phyloP scores from a whole-genome alignment of 768 basidiomycete genomes.

The Phylloporus scabripes region DNA sequence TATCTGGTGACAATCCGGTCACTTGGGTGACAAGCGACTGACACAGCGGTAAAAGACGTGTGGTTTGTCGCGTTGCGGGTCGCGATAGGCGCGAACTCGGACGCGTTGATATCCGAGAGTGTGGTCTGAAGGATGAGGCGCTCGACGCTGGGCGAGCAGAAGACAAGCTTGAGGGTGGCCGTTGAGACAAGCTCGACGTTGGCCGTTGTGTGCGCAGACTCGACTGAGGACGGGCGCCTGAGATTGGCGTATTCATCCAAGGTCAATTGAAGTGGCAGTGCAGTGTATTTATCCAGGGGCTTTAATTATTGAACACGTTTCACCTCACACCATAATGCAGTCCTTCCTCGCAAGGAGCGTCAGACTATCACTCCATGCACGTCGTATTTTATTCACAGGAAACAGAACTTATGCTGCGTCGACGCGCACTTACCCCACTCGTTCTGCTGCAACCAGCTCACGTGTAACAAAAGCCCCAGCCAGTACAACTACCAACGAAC shows the following conservation, averaged over 20 bases:
- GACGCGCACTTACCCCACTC: slow-evolving; percentile 24
- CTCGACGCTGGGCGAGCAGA: slow-evolving; percentile 41
- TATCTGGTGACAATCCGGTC: slow-evolving; percentile 44
- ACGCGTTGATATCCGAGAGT: slow-evolving; percentile 30
- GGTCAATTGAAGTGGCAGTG: slow-evolving; percentile 9
- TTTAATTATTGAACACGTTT: background rate
- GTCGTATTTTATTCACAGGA: background rate
- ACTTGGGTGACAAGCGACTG: slow-evolving; percentile 53
- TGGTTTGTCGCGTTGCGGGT: slow-evolving; percentile 44
- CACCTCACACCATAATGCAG: slow-evolving; percentile 11
- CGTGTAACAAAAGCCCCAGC: slow-evolving; percentile 26
- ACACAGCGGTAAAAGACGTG: slow-evolving; percentile 49
- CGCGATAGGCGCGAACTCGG: slow-evolving; percentile 45
- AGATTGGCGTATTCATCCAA: slow-evolving; percentile 21
- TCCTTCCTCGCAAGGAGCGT: slow-evolving; percentile 11
- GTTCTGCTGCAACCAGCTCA: slow-evolving; percentile 17
- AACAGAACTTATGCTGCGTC: slow-evolving; percentile 17
- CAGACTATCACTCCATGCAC: slow-evolving; percentile 8
- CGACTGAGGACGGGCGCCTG: slow-evolving; percentile 21
- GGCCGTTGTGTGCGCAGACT: slow-evolving; percentile 21
- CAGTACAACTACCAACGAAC: slow-evolving; percentile 26
- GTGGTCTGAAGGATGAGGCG: slow-evolving; percentile 35
- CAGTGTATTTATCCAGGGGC: background rate
- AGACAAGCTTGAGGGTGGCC: slow-evolving; percentile 46
- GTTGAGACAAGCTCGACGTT: slow-evolving; percentile 35